A percentile compares a stretch with the other conserved stretches of the same genome.
phyloP scores from a whole-genome alignment of 495 filamentous ascomycete species.

The Extremus antarcticus region DNA sequence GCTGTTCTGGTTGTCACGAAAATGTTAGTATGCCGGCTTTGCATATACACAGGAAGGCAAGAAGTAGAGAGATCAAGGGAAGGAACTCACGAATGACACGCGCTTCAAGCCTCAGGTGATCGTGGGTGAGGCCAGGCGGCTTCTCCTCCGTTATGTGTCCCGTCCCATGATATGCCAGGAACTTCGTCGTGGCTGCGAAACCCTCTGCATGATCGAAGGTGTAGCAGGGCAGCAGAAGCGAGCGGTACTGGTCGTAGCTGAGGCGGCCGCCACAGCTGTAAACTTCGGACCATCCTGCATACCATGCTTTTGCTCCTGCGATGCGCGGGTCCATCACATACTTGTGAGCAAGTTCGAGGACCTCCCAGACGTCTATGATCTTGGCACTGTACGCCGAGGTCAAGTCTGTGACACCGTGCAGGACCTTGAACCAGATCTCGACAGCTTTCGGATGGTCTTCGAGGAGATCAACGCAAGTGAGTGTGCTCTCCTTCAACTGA shows the following conservation, averaged over 20 bases:
- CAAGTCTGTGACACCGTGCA: slow-evolving; percentile 1
- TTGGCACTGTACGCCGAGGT: neutral
- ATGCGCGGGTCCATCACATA: slow-evolving; percentile 1
- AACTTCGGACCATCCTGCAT: slow-evolving; percentile 6
- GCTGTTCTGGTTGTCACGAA: slow-evolving; percentile 19
- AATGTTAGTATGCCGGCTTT: no score
- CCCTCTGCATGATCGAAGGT: slow-evolving; percentile 12
- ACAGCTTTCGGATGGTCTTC: neutral
- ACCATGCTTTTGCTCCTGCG: slow-evolving; percentile 3
- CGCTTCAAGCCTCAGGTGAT: neutral
- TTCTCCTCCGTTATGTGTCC: slow-evolving; percentile 5
- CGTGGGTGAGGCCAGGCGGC: slow-evolving; percentile 2
- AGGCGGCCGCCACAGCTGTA: neutral
- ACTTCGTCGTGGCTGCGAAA: slow-evolving; percentile 6
- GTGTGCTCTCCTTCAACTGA: slow-evolving; percentile 1
- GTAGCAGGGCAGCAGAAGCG: slow-evolving; percentile 7
- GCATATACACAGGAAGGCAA: no score
- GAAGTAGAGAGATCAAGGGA: no score
- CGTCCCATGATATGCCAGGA: slow-evolving; percentile 10
- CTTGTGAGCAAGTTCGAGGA: slow-evolving; percentile 9
- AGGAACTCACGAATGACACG: slow-evolving; percentile 9
- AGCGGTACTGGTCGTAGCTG: neutral
- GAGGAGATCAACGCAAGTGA: slow-evolving; percentile 6
- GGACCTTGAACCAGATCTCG: slow-evolving; percentile 7
- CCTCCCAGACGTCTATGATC: slow-evolving; percentile 9